Evolutionary conservation across 2,329 filamentous ascomycete species (phyloP), one percentile per base, ranked within the genome.

Genomic region (Rhinocladiella similis): DNA sequence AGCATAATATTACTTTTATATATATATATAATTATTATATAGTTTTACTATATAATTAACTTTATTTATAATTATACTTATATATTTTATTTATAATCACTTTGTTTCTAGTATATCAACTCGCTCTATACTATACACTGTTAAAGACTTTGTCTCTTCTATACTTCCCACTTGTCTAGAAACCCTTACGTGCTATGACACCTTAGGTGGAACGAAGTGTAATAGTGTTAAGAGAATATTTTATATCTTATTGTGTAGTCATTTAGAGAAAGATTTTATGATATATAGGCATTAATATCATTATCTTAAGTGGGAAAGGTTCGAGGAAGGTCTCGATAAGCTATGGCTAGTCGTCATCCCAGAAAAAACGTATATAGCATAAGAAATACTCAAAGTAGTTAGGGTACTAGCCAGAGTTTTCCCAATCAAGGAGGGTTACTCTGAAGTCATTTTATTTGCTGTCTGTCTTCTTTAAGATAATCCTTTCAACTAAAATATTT

Each of bases 391-490:
- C 73, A 71, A 70, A 76, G 62, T 75, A 74, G 16, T 52, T 65
- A 19, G 71, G 72, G 59, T 72, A 72, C 71, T 70, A 75, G 27
- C 72, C 72, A 20, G 71, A 66, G 42, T 57, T 69, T 54, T 75
- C 74, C 74, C 71, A 77, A 65, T 76, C 72, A 52, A 77, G 67
- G 13, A 77, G 63, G 1, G 68, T 67, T 1, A 73, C 57, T 1
- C n/a, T 39, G 43, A 53, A 47, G 29, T 38, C 42, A 5, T 36
- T 19, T 12, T 53, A 14, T 6, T 33, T 27, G 25, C 25, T 22
- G 38, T 29, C 46, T 29, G 3, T 4, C 5, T 10, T 3, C 20
- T 50, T 53, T n/a, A 52, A 7, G 18, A 10, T 10, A 14, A 59
- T 64, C 41, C 61, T 42, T 12, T 63, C 55, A 16, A 72, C 45